Conservation (phyloP, 352 stramenopile genomes). For the Phytophthora idaei region DNA sequence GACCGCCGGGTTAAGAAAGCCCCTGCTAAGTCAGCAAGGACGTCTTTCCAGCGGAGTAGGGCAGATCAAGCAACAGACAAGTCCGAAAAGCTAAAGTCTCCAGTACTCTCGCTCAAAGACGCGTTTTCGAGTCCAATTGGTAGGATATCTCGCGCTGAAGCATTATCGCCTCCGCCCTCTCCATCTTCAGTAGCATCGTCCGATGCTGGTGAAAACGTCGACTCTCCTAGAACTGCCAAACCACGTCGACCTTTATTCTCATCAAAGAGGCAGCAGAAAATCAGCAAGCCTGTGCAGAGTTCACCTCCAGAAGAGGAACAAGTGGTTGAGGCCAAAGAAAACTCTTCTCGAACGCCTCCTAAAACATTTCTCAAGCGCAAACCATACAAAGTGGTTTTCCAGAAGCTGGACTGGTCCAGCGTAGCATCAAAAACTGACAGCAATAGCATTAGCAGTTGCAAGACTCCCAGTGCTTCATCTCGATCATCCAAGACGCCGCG, state of each 20-base stretch:
- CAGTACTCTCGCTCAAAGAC: constrained; percentile 19
- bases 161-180: constrained; percentile 57
- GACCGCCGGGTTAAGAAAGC: constrained; percentile 8
- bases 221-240: constrained; percentile 5
- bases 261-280: constrained; percentile 19
- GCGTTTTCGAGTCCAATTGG: constrained; percentile 18
- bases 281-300: constrained; percentile 1
- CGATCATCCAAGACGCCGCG: not conserved
- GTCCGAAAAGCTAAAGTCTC: constrained; percentile 2
- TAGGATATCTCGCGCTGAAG: constrained; percentile 45
- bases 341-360: constrained; percentile 6
- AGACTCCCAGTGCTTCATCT: constrained; percentile 8
- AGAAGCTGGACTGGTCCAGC: constrained; percentile 63
- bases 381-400: constrained; percentile 70
- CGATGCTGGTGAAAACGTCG: constrained; percentile 16
- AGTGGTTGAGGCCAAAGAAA: constrained; percentile 8
- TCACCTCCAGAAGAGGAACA: constrained; percentile 10
- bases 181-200: constrained; percentile 56
- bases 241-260: constrained; percentile 14
- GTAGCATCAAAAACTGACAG: constrained; percentile 68
- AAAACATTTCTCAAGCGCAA: constrained; percentile 70
- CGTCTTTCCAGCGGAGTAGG: constrained; percentile 6
- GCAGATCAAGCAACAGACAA: not conserved
- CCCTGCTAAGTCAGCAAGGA: not conserved
- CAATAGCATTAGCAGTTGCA: constrained; percentile 20